A percentile compares a stretch with the other conserved stretches of the same genome.
Conservation (phyloP, 1,139 yeast genomes). For the Kluyveromyces marxianus region DNA sequence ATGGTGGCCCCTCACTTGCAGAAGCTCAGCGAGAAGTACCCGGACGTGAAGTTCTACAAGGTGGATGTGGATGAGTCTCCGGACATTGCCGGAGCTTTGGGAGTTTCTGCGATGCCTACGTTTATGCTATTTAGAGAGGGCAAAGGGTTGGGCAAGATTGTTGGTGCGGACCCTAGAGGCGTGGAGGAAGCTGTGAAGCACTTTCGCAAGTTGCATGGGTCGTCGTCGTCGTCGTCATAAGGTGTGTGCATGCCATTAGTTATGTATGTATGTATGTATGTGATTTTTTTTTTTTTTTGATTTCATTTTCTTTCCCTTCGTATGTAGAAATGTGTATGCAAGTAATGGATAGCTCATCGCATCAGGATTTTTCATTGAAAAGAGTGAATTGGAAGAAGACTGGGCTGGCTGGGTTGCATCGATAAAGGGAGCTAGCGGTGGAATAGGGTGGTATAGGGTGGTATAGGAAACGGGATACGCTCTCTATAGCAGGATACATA, state of each 20-base stretch:
- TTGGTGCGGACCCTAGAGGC: slow-evolving; percentile 69
- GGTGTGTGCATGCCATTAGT: neutral
- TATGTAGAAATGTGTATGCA: too few relatives aligned
- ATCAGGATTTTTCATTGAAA: neutral
- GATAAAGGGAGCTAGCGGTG: too few relatives aligned
- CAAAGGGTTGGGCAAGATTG: slow-evolving; percentile 50
- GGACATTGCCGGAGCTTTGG: slow-evolving; percentile 63
- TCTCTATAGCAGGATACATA: too few relatives aligned
- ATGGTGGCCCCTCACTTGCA: slow-evolving; percentile 75
- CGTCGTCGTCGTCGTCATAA: neutral
- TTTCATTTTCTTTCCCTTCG: neutral
- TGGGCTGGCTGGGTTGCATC: neutral
- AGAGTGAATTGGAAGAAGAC: neutral
- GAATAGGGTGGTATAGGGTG: too few relatives aligned
- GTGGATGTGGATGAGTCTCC: slow-evolving; percentile 71
- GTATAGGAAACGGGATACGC: too few relatives aligned
- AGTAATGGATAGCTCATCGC: too few relatives aligned
- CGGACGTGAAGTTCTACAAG: slow-evolving; percentile 59
- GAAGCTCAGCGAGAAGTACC: slow-evolving; percentile 44
- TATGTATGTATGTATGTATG: too few relatives aligned
- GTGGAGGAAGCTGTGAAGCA: slow-evolving; percentile 29
- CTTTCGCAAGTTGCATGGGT: neutral
- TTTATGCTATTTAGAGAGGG: slow-evolving; percentile 68
- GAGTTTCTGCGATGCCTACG: slow-evolving; percentile 83
- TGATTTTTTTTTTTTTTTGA: neutral